Evolutionary conservation across 139 green algal genomes (phyloP), one percentile per base, ranked within the genome.

Genomic region (Asterochloris sp.): DNA sequence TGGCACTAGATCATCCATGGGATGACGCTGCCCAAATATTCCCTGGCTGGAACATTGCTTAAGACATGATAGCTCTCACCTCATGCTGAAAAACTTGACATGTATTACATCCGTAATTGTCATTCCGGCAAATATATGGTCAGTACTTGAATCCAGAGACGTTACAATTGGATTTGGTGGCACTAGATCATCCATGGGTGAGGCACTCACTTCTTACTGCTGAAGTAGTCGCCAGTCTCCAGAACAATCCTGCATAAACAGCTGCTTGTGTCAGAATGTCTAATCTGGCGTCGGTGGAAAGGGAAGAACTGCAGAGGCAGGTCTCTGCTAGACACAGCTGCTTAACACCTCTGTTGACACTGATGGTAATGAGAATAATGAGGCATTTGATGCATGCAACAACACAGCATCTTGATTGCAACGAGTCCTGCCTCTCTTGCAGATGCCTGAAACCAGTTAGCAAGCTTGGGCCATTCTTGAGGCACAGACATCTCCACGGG

Each of bases 21-120:
- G n/a, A 86, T 23, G 54, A 62, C 13, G 83, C 75, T 27, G 62
- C 8, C 15, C 64, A 69, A 1, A 28, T 60, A 10, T 91, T 91
- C 85, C n/a, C 71, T 27, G 87, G 87, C 62, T 92, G 89, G 89
- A 67, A 64, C 12, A 62, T 87, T 54, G 38, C 38, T 54, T 54
- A 6, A 54, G 38, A 54, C 6, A 54, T 54, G 6, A 6, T 6
- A 54, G 38, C 38, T 54, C 38, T 54, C 4, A n/a, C n/a, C n/a
- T n/a, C n/a, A n/a, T n/a, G n/a, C n/a, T n/a, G n/a, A n/a, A n/a
- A n/a, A n/a, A n/a, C n/a, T n/a, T n/a, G n/a, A n/a, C n/a, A n/a
- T n/a, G n/a, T n/a, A n/a, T n/a, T n/a, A n/a, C n/a, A n/a, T n/a
- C n/a, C n/a, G n/a, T n/a, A n/a, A n/a, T n/a, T n/a, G n/a, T n/a